Evolutionary conservation across 768 basidiomycete species (phyloP).

Genomic region (Boletus barrowsii): DNA sequence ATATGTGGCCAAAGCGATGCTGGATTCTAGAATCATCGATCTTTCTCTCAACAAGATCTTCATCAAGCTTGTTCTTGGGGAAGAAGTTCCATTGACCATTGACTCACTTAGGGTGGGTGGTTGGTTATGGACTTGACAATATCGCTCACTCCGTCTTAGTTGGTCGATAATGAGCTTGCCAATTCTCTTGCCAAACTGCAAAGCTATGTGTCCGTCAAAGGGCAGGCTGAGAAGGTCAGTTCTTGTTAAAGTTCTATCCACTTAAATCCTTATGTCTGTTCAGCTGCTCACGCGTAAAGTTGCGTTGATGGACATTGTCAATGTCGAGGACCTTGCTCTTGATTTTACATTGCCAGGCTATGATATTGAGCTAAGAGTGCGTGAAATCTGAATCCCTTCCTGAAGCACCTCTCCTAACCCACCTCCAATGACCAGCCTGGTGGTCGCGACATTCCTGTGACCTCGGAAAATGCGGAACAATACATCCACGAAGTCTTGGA

Average conservation of each 20-base stretch:
- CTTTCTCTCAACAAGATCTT: conserved; percentile 94
- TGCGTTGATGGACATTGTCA: conserved; percentile 56
- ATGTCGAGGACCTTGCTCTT: conserved; percentile 82
- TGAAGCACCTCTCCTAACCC: neutral
- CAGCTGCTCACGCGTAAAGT: conserved; percentile 53
- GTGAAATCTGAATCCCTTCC: conserved; percentile 20
- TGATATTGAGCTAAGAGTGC: conserved; percentile 84
- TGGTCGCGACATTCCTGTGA: conserved; percentile 79
- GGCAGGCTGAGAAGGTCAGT: conserved; percentile 54
- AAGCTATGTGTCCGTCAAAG: conserved; percentile 51
- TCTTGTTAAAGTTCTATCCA: neutral
- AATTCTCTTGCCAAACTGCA: conserved; percentile 82
- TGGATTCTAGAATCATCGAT: conserved; percentile 97
- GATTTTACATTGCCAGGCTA: conserved; percentile 98
- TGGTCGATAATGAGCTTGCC: conserved; percentile 82
- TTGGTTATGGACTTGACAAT: neutral
- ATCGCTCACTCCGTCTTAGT: conserved; percentile 39
- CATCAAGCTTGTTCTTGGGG: conserved; percentile 84
- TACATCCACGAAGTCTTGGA: conserved; percentile 88
- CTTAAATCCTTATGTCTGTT: neutral
- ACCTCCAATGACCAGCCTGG: conserved; percentile 49
- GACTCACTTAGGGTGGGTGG: conserved; percentile 74
- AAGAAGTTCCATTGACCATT: conserved; percentile 79
- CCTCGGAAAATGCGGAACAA: conserved; percentile 81
- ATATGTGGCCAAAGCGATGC: conserved; percentile 94